Conservation (phyloP, 2,329 filamentous ascomycete genomes). For the Bipolaris bicolor region DNA sequence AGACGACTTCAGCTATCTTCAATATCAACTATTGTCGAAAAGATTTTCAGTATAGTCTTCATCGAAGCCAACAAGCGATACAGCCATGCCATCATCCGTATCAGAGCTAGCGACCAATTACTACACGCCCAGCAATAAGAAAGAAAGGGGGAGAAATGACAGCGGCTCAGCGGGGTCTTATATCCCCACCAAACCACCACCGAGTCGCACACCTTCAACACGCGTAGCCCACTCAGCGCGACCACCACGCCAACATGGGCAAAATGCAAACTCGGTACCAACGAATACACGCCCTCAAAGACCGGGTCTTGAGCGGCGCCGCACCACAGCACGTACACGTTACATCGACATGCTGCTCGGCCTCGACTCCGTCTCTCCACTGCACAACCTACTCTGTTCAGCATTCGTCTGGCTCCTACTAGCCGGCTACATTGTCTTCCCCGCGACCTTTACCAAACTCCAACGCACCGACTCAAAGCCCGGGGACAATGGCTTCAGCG, state of each 20-base stretch:
- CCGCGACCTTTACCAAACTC: slow-evolving; percentile 59
- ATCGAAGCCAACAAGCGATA: neutral
- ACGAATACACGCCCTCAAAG: slow-evolving; percentile 9
- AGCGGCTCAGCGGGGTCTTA: neutral
- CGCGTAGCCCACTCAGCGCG: slow-evolving; percentile 24
- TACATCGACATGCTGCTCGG: slow-evolving; percentile 55
- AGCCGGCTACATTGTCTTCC: slow-evolving; percentile 60
- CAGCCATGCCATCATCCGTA: neutral
- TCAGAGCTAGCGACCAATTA: neutral
- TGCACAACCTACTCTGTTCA: slow-evolving; percentile 57
- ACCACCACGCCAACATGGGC: neutral
- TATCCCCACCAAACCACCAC: neutral
- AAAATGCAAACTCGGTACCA: neutral
- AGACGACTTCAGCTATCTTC: neutral
- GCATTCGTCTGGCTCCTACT: slow-evolving; percentile 59
- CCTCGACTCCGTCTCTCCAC: slow-evolving; percentile 54
- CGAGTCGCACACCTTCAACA: slow-evolving; percentile 24
- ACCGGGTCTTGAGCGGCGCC: slow-evolving; percentile 28
- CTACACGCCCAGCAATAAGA: neutral
- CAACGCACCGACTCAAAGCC: slow-evolving; percentile 37
- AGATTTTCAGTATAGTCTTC: neutral
- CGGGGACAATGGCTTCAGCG: slow-evolving; percentile 21
- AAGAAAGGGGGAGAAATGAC: neutral
- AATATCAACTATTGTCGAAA: neutral
- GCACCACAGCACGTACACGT: slow-evolving; percentile 37